Evolutionary conservation across 345 rosid genomes (phyloP).

Genomic region (Dipteronia dyeriana): DNA sequence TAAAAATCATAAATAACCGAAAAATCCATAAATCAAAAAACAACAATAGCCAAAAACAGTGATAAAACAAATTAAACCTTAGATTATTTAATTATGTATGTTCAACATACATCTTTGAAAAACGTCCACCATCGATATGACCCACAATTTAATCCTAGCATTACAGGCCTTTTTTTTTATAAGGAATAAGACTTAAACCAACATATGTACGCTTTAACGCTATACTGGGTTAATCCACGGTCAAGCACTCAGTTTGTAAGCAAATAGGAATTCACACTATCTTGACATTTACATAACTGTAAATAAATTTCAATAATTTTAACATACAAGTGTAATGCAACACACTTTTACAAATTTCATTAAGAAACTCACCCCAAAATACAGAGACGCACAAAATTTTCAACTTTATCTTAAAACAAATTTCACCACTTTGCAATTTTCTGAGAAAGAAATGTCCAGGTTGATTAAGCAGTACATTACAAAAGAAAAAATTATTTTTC

Average conservation of each 20-base stretch:
- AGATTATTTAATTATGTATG: background rate
- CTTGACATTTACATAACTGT: background rate
- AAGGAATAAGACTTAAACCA: background rate
- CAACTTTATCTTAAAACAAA: no score
- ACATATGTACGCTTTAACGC: background rate
- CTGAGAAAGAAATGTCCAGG: background rate
- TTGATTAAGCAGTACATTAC: no score
- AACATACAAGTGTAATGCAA: background rate
- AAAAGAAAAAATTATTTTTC: no score
- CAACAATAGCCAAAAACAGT: background rate
- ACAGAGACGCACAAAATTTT: background rate
- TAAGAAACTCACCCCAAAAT: background rate
- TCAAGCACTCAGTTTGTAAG: background rate
- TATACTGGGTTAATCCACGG: no score
- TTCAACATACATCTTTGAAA: background rate
- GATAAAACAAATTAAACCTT: background rate
- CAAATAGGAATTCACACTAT: background rate
- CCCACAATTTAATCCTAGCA: background rate
- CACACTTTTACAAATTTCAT: background rate
- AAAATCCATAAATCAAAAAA: no score
- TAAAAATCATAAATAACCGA: background rate
- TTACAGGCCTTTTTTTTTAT: background rate
- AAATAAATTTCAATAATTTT: no score
- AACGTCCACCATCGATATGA: background rate
- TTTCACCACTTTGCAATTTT: no score